phyloP scores from a whole-genome alignment of 371 early-diverging fungal species.

The Catenaria anguillulae region DNA sequence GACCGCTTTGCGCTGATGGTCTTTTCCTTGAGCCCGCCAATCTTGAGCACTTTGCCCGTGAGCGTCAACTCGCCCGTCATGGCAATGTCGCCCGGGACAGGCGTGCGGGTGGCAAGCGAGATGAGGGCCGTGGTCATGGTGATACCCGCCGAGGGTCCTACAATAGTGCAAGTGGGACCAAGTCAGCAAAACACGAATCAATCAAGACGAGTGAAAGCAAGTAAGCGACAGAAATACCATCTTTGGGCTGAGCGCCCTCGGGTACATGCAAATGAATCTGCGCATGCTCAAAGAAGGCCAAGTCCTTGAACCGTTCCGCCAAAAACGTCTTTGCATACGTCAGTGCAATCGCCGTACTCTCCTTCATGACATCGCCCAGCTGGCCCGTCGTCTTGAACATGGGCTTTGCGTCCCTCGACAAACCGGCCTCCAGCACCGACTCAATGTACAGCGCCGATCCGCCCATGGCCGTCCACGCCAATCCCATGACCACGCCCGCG shows the following conservation, averaged over 20 bases:
- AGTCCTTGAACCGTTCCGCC: conserved; percentile 47
- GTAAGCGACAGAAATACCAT: conserved; percentile 37
- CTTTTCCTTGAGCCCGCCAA: conserved; percentile 95
- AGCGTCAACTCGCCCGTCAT: conserved; percentile 97
- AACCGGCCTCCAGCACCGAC: conserved; percentile 67
- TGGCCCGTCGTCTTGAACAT: conserved; percentile 71
- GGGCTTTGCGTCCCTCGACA: conserved; percentile 47
- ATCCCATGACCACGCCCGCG: conserved; percentile 81
- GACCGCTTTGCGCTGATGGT: conserved; percentile 92
- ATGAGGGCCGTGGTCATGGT: conserved; percentile 90
- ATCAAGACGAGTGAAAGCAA: background rate
- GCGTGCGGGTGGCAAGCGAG: conserved; percentile 66
- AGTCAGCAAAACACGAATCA: conserved; percentile 29
- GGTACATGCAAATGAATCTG: conserved; percentile 91
- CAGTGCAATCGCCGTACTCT: conserved; percentile 86
- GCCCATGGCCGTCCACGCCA: conserved; percentile 90
- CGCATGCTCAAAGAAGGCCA: conserved; percentile 79
- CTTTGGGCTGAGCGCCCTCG: conserved; percentile 95
- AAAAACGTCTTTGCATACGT: conserved; percentile 74
- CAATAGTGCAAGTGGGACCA: background rate
- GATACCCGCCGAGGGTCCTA: conserved; percentile 79
- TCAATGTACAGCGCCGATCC: conserved; percentile 90
- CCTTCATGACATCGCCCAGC: conserved; percentile 97
- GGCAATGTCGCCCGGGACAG: conserved; percentile 62
- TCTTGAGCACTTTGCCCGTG: conserved; percentile 89